Conservation (phyloP, 2,329 filamentous ascomycete genomes). For the Aspergillus melleus region DNA sequence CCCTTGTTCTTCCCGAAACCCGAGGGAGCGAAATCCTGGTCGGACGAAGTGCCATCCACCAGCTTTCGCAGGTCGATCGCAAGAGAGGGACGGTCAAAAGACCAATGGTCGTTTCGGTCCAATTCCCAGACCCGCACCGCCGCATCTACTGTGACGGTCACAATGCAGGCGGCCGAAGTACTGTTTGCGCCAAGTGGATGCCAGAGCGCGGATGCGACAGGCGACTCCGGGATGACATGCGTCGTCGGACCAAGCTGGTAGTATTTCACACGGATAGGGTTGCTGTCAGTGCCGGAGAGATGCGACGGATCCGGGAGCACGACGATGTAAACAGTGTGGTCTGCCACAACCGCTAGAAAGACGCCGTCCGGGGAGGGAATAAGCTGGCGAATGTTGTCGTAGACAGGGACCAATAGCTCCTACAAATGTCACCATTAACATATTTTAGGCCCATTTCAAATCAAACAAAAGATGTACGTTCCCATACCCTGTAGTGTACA, state of each 20-base stretch:
- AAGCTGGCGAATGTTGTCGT: slow-evolving; percentile 81
- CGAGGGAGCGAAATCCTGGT: slow-evolving; percentile 81
- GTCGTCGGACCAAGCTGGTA: slow-evolving; percentile 91
- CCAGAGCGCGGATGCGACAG: slow-evolving; percentile 82
- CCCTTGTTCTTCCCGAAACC: slow-evolving; percentile 71
- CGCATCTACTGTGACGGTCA: slow-evolving; percentile 86
- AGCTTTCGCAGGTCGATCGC: slow-evolving; percentile 88
- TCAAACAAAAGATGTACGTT: too few species aligned
- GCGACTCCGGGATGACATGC: slow-evolving; percentile 81
- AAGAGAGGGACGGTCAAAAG: slow-evolving; percentile 79
- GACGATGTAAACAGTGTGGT: slow-evolving; percentile 84
- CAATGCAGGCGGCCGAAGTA: slow-evolving; percentile 70
- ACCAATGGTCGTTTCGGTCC: slow-evolving; percentile 78
- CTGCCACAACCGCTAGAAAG: slow-evolving; percentile 81
- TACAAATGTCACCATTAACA: slow-evolving; percentile 36
- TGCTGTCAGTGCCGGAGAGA: slow-evolving; percentile 66
- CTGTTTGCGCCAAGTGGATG: slow-evolving; percentile 76
- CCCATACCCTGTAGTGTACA: slow-evolving; percentile 31
- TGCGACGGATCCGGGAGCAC: slow-evolving; percentile 79
- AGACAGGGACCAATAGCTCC: slow-evolving; percentile 75
- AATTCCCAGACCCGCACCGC: slow-evolving; percentile 90
- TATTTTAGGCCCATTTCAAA: too few species aligned
- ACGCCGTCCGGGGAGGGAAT: slow-evolving; percentile 78
- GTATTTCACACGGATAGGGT: slow-evolving; percentile 75
- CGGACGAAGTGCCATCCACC: slow-evolving; percentile 75